Conservation (phyloP, 2,329 filamentous ascomycete species). For the Cephalotrichum gorgonifer region DNA sequence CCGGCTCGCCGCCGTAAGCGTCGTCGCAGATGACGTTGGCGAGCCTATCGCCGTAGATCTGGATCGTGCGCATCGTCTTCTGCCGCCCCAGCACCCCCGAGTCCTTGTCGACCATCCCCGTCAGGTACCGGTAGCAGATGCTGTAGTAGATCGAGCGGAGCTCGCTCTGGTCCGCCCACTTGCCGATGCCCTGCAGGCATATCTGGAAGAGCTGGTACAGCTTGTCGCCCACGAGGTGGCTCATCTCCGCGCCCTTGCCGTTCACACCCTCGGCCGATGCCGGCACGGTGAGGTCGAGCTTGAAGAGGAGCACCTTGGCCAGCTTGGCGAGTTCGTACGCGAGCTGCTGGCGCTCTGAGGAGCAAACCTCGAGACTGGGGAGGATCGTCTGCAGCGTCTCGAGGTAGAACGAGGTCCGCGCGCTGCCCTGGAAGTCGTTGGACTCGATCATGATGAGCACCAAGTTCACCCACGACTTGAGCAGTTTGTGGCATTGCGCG, state of each 20-base stretch:
- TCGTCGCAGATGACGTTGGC: conserved; percentile 88
- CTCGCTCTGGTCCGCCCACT: conserved; percentile 57
- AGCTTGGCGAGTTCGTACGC: conserved; percentile 69
- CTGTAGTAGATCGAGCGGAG: conserved; percentile 82
- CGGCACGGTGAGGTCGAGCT: conserved; percentile 47
- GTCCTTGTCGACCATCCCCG: conserved; percentile 51
- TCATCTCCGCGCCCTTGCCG: conserved; percentile 31
- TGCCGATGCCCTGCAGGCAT: conserved; percentile 68
- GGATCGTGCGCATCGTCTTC: conserved; percentile 64
- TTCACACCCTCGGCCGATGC: conserved; percentile 25
- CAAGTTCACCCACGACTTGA: conserved; percentile 78
- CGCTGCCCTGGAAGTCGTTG: conserved; percentile 65
- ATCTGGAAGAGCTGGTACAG: conserved; percentile 86
- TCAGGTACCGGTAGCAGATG: conserved; percentile 80
- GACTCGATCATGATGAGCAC: conserved; percentile 73
- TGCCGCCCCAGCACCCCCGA: conserved; percentile 32
- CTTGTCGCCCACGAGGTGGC: conserved; percentile 76
- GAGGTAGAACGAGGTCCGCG: conserved; percentile 68
- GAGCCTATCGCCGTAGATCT: conserved; percentile 60
- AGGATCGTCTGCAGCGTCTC: conserved; percentile 81
- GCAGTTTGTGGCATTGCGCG: conserved; percentile 51
- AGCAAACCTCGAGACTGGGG: conserved; percentile 73
- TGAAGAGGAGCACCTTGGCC: conserved; percentile 61
- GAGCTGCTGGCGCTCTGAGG: conserved; percentile 57
- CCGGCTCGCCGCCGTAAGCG: conserved; percentile 72